Evolutionary conservation across 176 grass and related monocot species (phyloP).

Genomic region (Bolboschoenus planiculmis): DNA sequence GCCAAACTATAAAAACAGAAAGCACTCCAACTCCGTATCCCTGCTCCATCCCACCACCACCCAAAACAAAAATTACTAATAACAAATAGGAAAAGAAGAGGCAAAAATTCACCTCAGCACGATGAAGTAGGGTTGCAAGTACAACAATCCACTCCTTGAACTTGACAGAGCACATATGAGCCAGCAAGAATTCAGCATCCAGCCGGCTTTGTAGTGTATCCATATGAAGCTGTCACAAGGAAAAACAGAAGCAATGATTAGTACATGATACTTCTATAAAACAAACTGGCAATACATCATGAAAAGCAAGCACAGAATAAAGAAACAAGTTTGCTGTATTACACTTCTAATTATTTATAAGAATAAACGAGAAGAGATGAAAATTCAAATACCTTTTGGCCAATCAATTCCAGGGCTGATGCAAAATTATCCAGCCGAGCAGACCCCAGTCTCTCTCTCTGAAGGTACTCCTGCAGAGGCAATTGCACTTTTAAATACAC

Average conservation of each 20-base stretch:
- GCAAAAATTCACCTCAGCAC: constrained; percentile 61
- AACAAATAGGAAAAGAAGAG: constrained; percentile 20
- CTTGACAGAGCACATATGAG: constrained; percentile 99
- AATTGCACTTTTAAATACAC: constrained; percentile 13
- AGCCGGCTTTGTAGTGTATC: constrained; percentile 90
- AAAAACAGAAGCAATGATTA: constrained; percentile 13
- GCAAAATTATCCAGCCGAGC: constrained; percentile 95
- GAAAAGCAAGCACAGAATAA: not conserved
- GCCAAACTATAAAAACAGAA: not conserved
- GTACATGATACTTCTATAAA: not conserved
- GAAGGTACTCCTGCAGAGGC: constrained; percentile 89
- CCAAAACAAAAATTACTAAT: not conserved
- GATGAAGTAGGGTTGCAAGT: constrained; percentile 81
- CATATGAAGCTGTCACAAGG: constrained; percentile 72
- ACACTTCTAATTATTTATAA: not conserved
- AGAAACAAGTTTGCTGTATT: not conserved
- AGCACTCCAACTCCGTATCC: not conserved
- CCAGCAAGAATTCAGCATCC: constrained; percentile 95
- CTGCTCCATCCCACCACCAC: not conserved
- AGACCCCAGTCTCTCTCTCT: constrained; percentile 77
- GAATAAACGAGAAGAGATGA: not conserved
- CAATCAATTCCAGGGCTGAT: constrained; percentile 92
- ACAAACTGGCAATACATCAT: not conserved
- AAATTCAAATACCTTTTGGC: constrained; percentile 69
- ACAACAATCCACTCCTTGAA: constrained; percentile 99